phyloP scores from a whole-genome alignment of 805 yeast species.

The Kluyveromyces lactis region DNA sequence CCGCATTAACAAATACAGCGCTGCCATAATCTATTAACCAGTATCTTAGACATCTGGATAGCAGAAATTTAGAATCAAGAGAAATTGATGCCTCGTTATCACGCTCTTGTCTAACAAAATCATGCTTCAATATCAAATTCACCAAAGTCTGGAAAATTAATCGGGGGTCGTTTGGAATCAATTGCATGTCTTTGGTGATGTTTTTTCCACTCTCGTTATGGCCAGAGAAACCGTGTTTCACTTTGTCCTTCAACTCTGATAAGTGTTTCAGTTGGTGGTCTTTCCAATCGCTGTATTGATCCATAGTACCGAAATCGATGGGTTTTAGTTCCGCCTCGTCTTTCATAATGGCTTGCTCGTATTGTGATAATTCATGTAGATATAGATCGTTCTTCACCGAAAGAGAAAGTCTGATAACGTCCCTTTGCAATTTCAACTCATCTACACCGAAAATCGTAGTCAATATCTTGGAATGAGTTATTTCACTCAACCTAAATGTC shows the following conservation, averaged over 20 bases:
- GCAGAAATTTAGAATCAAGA: conserved; percentile 32
- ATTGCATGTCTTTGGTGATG: neutral
- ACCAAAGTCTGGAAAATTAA: conserved; percentile 34
- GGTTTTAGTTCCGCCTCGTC: conserved; percentile 26
- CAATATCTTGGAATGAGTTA: conserved; percentile 43
- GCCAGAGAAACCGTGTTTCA: conserved; percentile 5
- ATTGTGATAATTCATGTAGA: conserved; percentile 11
- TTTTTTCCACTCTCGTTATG: neutral
- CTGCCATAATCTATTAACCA: conserved; percentile 47
- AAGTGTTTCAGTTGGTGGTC: conserved; percentile 29
- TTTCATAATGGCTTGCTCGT: conserved; percentile 11
- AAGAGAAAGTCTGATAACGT: conserved; percentile 31
- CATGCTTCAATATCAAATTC: conserved; percentile 37
- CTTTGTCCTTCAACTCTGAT: conserved; percentile 22
- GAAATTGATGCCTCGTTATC: conserved; percentile 6
- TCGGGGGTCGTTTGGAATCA: conserved; percentile 38
- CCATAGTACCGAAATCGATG: conserved; percentile 31
- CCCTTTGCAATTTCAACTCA: conserved; percentile 44
- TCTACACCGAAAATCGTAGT: conserved; percentile 43
- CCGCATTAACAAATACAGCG: neutral
- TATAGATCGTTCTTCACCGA: conserved; percentile 14
- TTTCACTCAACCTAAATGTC: conserved; percentile 45
- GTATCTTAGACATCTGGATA: conserved; percentile 38
- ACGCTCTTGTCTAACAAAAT: conserved; percentile 9
- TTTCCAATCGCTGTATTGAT: conserved; percentile 36